Conservation (phyloP, 2,329 filamentous ascomycete species). For the Colletotrichum camelliae region DNA sequence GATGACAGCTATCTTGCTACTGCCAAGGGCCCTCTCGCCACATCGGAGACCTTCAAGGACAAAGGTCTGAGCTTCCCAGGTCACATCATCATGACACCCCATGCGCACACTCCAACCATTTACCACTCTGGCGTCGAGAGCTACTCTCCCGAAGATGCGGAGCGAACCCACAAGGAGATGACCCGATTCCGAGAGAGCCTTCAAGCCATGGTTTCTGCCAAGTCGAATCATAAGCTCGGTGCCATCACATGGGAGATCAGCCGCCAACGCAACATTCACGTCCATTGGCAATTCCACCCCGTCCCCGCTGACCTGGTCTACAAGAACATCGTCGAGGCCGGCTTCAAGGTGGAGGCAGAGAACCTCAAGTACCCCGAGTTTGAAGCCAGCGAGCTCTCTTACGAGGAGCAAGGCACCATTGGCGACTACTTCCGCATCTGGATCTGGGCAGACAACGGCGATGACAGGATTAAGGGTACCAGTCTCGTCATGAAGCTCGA, state of each 20-base stretch:
- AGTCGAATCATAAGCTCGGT: constrained; percentile 68
- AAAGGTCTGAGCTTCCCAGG: constrained; percentile 76
- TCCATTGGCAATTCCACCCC: constrained; percentile 93
- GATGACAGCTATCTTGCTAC: constrained; percentile 88
- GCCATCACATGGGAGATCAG: constrained; percentile 93
- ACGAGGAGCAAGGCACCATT: constrained; percentile 51
- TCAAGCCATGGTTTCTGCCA: constrained; percentile 76
- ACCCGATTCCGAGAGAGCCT: constrained; percentile 76
- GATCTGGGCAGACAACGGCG: constrained; percentile 71
- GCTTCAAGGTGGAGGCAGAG: constrained; percentile 87
- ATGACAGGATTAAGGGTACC: constrained; percentile 65
- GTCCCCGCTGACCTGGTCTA: constrained; percentile 71
- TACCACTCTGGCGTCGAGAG: constrained; percentile 64
- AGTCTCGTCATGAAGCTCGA: constrained; percentile 78
- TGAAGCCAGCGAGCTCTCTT: constrained; percentile 50
- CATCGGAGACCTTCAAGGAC: constrained; percentile 67
- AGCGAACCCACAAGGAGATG: constrained; percentile 80
- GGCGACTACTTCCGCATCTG: constrained; percentile 82
- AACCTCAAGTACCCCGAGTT: constrained; percentile 67
- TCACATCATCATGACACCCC: constrained; percentile 90
- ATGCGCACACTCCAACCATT: constrained; percentile 81
- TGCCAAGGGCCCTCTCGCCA: constrained; percentile 87
- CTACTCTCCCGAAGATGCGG: constrained; percentile 57
- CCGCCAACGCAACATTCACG: constrained; percentile 79
- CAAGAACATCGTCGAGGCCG: constrained; percentile 82